A percentile compares a stretch with the other conserved stretches of the same genome.
phyloP scores from a whole-genome alignment of 257 asterid species.

The Solanum pennellii region DNA sequence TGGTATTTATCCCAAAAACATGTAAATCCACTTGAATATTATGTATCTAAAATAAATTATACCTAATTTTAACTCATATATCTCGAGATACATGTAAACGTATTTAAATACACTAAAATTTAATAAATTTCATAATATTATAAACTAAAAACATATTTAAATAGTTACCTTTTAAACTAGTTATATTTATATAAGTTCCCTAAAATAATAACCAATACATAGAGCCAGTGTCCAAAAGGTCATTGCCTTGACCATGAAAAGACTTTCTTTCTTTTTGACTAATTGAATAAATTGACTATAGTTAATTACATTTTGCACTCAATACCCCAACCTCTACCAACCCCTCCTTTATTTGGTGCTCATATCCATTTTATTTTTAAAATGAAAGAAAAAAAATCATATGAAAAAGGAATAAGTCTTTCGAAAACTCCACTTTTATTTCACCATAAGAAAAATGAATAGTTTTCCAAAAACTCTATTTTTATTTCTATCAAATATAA shows the following conservation, averaged over 20 bases:
- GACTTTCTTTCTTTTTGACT: neutral
- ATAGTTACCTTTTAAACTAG: too few relatives aligned
- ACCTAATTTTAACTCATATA: too few relatives aligned
- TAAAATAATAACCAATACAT: neutral
- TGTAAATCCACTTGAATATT: too few relatives aligned
- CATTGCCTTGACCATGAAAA: neutral
- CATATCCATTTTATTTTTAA: neutral
- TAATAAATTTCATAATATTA: too few relatives aligned
- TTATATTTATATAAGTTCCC: too few relatives aligned
- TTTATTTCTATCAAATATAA: neutral
- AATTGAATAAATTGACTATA: neutral
- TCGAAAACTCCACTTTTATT: neutral
- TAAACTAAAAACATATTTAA: too few relatives aligned
- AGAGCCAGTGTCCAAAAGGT: neutral
- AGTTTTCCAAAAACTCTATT: neutral
- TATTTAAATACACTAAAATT: too few relatives aligned
- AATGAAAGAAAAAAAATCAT: neutral
- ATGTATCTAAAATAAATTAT: too few relatives aligned
- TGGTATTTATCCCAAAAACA: too few relatives aligned
- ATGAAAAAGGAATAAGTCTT: neutral
- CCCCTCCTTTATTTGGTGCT: neutral
- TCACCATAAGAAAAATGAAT: neutral
- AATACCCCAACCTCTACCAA: neutral
- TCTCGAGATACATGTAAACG: too few relatives aligned
- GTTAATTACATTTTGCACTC: neutral